Base-by-base conservation (phyloP, 1,284 basidiomycete species). In the Stygiomarasmius scandens region DNA sequence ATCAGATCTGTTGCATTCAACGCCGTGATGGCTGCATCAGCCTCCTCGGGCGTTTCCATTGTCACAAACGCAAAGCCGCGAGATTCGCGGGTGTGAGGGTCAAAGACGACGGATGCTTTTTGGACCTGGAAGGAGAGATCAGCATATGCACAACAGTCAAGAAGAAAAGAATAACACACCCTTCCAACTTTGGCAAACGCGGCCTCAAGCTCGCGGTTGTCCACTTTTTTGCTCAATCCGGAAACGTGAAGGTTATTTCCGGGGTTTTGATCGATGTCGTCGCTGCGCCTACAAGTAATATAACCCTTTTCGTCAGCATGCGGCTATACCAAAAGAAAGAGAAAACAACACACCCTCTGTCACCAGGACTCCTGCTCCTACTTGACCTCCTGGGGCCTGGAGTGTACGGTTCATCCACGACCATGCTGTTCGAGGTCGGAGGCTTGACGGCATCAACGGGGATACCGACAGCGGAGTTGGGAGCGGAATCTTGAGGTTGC, bases 51-150 rank as follows among this genome's bases (percentile, higher is more conserved):
- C 41, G 83, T 83, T 71, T 94, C 92, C 88, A 96, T 95, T 57
- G 95, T 97, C 68, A 98, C 96, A 74, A 99, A 99, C 47, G 93
- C 96, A 67, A 98, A 98, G 43, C 96, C 96, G 68, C 96, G 93
- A 54, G 95, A 95, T 70, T 98, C 96, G 68, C 93, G 89, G 60
- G 92, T 90, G 77, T 98, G 96, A 25, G 96, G 96, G 77, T 99
- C 96, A 69, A 90, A 90, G 94, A 98, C 97, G 73, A 98, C 89
- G 60, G 94, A 91, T 43, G 90, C 92, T 74, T 97, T 92, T 69
- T 90, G 83, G 61, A 92, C 89, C 90, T 92, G 61, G 46, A 57
- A 32, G 44, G 20, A 41, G 54, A 3, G 43, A 54, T 34, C 56
- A 36, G 19, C 32, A 36, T 24, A 8, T 24, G 5, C 11, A 20